Percentiles rank a stretch among this genome's conserved stretches.
Evolutionary conservation across 352 stramenopile species (phyloP).

Genomic region (Blastocystis sp.): DNA sequence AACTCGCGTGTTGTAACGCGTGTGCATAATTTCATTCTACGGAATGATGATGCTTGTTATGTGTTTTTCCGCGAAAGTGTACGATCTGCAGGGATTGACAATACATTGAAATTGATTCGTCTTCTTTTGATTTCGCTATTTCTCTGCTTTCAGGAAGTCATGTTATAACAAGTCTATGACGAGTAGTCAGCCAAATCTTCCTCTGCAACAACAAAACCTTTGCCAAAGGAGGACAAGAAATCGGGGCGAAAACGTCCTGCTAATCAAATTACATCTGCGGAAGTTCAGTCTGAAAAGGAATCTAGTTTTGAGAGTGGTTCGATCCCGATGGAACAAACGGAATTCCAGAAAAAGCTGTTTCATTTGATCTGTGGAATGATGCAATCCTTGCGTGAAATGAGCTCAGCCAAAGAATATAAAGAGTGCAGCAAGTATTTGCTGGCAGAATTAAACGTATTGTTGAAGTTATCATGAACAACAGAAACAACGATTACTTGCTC

Average conservation of each 20-base stretch:
- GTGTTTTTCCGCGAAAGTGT: not conserved
- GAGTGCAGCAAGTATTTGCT: slow-evolving; percentile 3
- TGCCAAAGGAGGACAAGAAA: not conserved
- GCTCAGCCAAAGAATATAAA: not conserved
- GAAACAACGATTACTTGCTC: not conserved
- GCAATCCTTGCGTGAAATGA: not conserved
- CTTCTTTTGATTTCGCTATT: slow-evolving; percentile 33
- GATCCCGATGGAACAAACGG: not conserved
- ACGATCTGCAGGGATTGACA: not conserved
- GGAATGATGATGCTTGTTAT: not conserved
- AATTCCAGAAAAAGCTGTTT: not conserved
- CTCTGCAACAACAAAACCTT: not conserved
- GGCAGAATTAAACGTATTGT: not conserved
- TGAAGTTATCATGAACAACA: not conserved
- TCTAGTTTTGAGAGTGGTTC: not conserved
- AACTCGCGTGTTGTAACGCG: slow-evolving; percentile 13
- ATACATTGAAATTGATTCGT: not conserved
- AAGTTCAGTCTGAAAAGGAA: not conserved
- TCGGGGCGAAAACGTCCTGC: not conserved
- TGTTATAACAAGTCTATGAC: too few species aligned
- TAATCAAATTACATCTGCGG: not conserved
- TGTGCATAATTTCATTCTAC: slow-evolving; percentile 19
- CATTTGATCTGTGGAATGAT: slow-evolving; percentile 13
- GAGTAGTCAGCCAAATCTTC: too few species aligned
- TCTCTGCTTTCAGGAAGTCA: not conserved